Base-by-base conservation (phyloP, 2,329 filamentous ascomycete genomes). In the Alternaria atra region DNA sequence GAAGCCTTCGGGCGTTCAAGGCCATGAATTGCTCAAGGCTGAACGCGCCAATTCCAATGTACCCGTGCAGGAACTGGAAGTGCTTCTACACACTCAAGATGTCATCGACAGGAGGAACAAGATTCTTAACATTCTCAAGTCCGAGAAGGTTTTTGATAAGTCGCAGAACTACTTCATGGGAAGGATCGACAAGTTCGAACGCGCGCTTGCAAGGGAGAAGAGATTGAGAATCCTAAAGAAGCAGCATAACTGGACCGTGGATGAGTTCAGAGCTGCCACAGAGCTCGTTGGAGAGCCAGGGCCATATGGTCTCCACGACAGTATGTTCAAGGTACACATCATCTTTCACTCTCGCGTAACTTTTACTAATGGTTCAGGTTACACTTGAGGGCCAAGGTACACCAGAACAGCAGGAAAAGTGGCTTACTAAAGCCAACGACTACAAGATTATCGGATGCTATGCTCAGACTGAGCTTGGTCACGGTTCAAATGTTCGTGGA, bases 391-490 rank as follows among this genome's bases (percentile, higher is more conserved):
- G 91, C 67, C 91, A 93, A 81, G 87, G 88, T 29, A 91, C 87
- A 5, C 85, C 89, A 0, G 90, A 91, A 73, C 91, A 94, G 75
- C 88, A 91, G 70, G 87, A 91, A 76, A 82, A 88, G 58, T 94
- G 91, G 82, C 84, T 92, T 34, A 86, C 90, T 73, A 86, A 83
- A 37, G 90, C 91, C 1, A 82, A 87, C 67, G 85, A 85, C 42
- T 93, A 92, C 79, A 83, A 92, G 73, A 87, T 88, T 70, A 90
- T 93, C 66, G 91, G 91, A 54, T 93, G 91, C 72, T 94, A 94
- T 71, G 91, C 91, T 7, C 91, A 94, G 79, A 94, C 91, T 0
- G 91, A 94, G 78, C 81, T 94, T 40, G 91, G 91, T 17, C 91
- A 94, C 73, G 91, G 91, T 15, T 91, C 88, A 15, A 93, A 94